A percentile compares a stretch with the other conserved stretches of the same genome.
phyloP scores from a whole-genome alignment of 2,329 filamentous ascomycete genomes.

The Cordyceps farinosa region DNA sequence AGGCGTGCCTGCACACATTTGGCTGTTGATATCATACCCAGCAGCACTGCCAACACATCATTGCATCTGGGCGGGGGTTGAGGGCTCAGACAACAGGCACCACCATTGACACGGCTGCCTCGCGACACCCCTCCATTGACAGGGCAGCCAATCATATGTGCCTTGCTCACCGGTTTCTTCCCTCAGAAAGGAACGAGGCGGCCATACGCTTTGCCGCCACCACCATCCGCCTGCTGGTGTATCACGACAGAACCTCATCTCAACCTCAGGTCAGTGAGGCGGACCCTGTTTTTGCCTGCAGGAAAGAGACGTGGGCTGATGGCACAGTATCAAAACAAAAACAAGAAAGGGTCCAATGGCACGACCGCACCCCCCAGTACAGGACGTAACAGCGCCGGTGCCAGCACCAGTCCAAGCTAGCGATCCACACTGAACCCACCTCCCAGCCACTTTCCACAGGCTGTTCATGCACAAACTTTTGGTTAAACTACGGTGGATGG shows the following conservation, averaged over 20 bases:
- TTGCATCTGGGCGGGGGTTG: slow-evolving; percentile 19
- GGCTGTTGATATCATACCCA: slow-evolving; percentile 14
- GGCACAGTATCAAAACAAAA: slow-evolving; percentile 13
- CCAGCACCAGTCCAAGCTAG: slow-evolving; percentile 10
- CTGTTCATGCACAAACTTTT: slow-evolving; percentile 17
- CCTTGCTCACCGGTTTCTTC: slow-evolving; percentile 18
- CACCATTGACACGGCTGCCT: background rate
- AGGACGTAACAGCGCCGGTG: background rate
- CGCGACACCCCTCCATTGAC: slow-evolving; percentile 15
- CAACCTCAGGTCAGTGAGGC: slow-evolving; percentile 7
- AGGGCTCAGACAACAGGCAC: slow-evolving; percentile 12
- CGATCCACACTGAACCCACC: slow-evolving; percentile 16
- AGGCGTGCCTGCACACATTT: slow-evolving; percentile 5
- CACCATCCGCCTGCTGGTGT: background rate
- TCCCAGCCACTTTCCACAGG: slow-evolving; percentile 16
- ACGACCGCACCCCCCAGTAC: background rate
- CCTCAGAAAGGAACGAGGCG: background rate
- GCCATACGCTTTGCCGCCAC: slow-evolving; percentile 13
- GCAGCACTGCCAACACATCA: slow-evolving; percentile 20
- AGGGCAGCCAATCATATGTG: slow-evolving; percentile 15
- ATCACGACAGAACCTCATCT: slow-evolving; percentile 15
- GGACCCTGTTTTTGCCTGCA: background rate
- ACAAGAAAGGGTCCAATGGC: slow-evolving; percentile 15
- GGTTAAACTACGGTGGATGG: slow-evolving; percentile 5
- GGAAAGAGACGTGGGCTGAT: slow-evolving; percentile 3